Percentiles rank a stretch among this genome's conserved stretches.
Evolutionary conservation across 1,284 basidiomycete genomes (phyloP).

Genomic region (Apiotrichum porosum): DNA sequence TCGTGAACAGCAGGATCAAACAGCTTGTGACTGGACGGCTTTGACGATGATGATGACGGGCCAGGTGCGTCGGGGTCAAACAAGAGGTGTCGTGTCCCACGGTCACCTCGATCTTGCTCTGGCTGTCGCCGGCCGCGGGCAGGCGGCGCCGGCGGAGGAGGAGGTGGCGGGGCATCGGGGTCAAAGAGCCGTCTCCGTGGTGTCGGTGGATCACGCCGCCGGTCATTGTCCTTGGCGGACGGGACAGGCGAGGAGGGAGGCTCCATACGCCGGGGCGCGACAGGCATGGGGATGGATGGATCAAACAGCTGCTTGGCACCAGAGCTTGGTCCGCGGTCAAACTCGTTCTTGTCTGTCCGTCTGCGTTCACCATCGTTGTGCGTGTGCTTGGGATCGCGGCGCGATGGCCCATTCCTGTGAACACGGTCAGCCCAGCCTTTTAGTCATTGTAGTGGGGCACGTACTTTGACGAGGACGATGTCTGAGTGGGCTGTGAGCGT

Average conservation of each 20-base stretch:
- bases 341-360: slow-evolving; percentile 10
- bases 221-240: slow-evolving; percentile 1
- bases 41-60: not conserved
- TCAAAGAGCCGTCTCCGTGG: slow-evolving; percentile 11
- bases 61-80: slow-evolving; percentile 10
- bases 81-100: slow-evolving; percentile 1
- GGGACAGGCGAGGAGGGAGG: slow-evolving; percentile 2
- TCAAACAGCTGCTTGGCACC: slow-evolving; percentile 12
- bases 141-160: slow-evolving; percentile 5
- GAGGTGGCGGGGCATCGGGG: slow-evolving; percentile 8
- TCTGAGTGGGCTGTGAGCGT: too few relatives aligned
- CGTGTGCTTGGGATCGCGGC: slow-evolving; percentile 1
- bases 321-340: slow-evolving; percentile 12
- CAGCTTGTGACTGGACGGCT: slow-evolving; percentile 33
- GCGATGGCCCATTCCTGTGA: not conserved
- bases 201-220: slow-evolving; percentile 1
- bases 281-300: slow-evolving; percentile 1
- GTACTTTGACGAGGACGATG: too few relatives aligned
- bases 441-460: not conserved
- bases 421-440: too few relatives aligned
- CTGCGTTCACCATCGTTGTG: not conserved
- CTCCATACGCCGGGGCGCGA: not conserved
- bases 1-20: slow-evolving; percentile 55
- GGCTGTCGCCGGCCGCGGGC: slow-evolving; percentile 2
- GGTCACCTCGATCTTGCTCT: not conserved